Base-by-base conservation (phyloP, 202 grass and related monocot genomes). In the Zoysia matrella region DNA sequence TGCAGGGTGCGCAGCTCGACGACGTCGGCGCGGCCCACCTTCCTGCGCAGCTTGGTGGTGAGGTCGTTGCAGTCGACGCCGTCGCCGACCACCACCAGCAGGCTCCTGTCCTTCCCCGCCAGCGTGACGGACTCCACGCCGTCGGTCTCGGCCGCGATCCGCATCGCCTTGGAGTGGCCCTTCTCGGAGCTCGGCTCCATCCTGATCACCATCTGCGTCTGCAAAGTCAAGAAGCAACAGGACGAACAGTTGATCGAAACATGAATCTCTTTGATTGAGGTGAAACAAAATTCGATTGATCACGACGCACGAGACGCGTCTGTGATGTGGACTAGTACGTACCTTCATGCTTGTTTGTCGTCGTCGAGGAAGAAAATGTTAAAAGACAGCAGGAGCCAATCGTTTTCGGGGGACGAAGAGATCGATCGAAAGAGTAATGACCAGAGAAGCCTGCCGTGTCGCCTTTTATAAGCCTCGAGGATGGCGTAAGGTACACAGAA, bases 51-150 rank as follows among this genome's bases (percentile, higher is more conserved):
- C 54, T 49, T 74, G 71, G 56, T 88, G 52, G 88, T 83, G 18
- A 93, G 86, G 51, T 80, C 14, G 67, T 83, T 90, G 72, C 85
- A 86, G 86, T 93, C 88, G 42, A 93, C 39, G 68, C 79, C 85
- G 54, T 86, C 65, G 58, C 91, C 85, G 22, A 86, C 68, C 45
- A 93, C 91, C 1, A 76, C 65, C 65, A 91, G 62, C 48, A 84
- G 74, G 77, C 9, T 88, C 57, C 51, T 71, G 8, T 83, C 88
- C 18, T 80, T 62, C 8, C 88, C 88, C 22, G 83, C 2, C 69
- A 93, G 51, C 75, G 88, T 70, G 67, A 93, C 88, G 64, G 85
- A 91, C 16, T 88, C 82, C 67, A 93, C 91, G 13, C 89, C 85
- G 0, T 75, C 22, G 22, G 22, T 82, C 11, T 86, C 72, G 2